These are phyloP conservation scores for Petunia axillaris DNA, from an alignment of 257 asterid genomes.

Conservation along the genomic window DNA sequence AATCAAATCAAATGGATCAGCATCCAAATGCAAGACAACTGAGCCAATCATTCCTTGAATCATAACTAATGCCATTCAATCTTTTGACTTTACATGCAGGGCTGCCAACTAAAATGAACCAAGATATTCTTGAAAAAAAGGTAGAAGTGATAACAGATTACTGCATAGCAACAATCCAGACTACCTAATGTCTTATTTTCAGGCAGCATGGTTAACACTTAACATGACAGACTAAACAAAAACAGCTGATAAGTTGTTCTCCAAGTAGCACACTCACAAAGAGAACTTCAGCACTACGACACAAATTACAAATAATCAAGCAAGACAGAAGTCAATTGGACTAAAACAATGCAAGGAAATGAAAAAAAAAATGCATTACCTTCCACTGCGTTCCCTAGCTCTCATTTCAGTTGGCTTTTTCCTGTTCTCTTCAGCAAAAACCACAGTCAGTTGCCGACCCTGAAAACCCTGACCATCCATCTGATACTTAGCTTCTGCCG, in stretches of 20 bases:
- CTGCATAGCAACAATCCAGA: not conserved
- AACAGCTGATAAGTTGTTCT: not conserved
- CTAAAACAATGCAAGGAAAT: not conserved
- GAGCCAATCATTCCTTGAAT: not conserved
- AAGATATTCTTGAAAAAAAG: not conserved
- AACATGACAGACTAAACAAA: not conserved
- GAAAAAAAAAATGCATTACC: conserved; percentile 2
- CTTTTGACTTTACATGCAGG: not conserved
- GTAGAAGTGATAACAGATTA: not conserved
- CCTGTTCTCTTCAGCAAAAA: conserved; percentile 77
- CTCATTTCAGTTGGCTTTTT: conserved; percentile 84
- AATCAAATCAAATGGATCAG: not conserved
- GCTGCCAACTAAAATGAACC: not conserved
- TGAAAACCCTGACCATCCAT: conserved; percentile 69
- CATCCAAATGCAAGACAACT: not conserved
- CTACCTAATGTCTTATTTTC: not conserved
- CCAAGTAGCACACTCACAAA: not conserved
- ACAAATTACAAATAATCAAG: not conserved
- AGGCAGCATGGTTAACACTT: not conserved
- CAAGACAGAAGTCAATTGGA: not conserved
- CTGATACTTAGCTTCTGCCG: conserved; percentile 79
- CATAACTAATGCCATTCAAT: not conserved
- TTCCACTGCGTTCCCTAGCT: conserved; percentile 55
- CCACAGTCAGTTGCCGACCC: conserved; percentile 74
- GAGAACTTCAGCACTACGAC: not conserved